phyloP scores from a whole-genome alignment of 2,329 filamentous ascomycete species.

The Lecanicillium sp. region DNA sequence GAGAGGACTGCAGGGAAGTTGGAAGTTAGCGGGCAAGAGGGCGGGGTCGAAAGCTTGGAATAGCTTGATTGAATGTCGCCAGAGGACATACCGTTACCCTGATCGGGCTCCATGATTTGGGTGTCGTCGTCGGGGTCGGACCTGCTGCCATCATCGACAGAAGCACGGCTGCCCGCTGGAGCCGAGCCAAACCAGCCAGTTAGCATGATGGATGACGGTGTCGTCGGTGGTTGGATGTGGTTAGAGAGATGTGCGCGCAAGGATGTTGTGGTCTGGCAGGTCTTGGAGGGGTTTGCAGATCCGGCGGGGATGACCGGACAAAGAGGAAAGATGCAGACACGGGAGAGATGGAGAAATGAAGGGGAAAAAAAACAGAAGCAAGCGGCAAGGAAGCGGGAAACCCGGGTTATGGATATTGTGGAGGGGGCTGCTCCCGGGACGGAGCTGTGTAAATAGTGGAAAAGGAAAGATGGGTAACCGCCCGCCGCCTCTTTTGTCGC shows the following conservation, averaged over 20 bases:
- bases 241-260: constrained; percentile 18
- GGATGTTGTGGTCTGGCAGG: too few relatives aligned
- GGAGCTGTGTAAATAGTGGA: too few relatives aligned
- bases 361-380: too few relatives aligned
- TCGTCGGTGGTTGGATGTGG: constrained; percentile 12
- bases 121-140: constrained; percentile 60
- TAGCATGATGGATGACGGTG: constrained; percentile 30
- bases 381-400: too few relatives aligned
- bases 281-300: too few relatives aligned
- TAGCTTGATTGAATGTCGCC: neutral
- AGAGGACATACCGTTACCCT: constrained; percentile 74
- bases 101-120: constrained; percentile 78
- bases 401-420: too few relatives aligned
- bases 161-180: constrained; percentile 45
- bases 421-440: too few relatives aligned
- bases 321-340: too few relatives aligned
- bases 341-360: too few relatives aligned
- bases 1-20: constrained; percentile 63
- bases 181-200: constrained; percentile 34
- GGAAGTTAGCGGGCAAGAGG: neutral
- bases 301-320: too few relatives aligned
- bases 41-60: neutral
- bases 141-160: constrained; percentile 48
- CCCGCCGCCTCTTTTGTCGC: neutral
- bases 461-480: too few relatives aligned